phyloP scores from a whole-genome alignment of 2,329 filamentous ascomycete species.

The Ustilaginoidea virens region DNA sequence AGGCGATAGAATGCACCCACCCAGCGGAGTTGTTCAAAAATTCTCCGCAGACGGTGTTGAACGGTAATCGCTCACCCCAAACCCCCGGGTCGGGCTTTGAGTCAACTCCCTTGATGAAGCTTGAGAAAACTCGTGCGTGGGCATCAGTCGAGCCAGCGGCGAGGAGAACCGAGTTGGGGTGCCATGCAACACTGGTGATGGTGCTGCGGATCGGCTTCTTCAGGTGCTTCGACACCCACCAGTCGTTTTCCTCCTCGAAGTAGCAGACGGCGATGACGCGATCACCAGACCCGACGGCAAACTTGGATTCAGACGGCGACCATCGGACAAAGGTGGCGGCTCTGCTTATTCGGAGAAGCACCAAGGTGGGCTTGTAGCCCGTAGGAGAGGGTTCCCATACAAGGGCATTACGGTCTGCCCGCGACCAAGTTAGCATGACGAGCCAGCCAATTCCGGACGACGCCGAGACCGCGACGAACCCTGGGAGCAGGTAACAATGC shows the following conservation, averaged over 20 bases:
- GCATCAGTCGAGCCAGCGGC: slow-evolving; percentile 95
- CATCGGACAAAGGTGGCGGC: slow-evolving; percentile 94
- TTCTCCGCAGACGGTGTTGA: slow-evolving; percentile 97
- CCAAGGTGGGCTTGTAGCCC: slow-evolving; percentile 93
- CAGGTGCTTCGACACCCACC: slow-evolving; percentile 99
- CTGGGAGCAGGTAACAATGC: slow-evolving; percentile 96
- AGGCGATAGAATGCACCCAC: slow-evolving; percentile 88
- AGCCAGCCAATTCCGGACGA: too few relatives aligned
- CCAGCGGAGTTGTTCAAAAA: slow-evolving; percentile 91
- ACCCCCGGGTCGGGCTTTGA: slow-evolving; percentile 68
- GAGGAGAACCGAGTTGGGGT: slow-evolving; percentile 90
- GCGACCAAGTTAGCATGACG: too few relatives aligned
- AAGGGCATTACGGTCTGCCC: slow-evolving; percentile 80
- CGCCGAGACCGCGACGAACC: too few relatives aligned
- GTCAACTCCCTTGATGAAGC: slow-evolving; percentile 93
- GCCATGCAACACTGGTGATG: slow-evolving; percentile 89
- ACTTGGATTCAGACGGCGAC: slow-evolving; percentile 94
- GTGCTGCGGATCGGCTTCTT: slow-evolving; percentile 98
- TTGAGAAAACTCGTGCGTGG: slow-evolving; percentile 85
- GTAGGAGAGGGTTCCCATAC: slow-evolving; percentile 91
- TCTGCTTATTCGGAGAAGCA: slow-evolving; percentile 90
- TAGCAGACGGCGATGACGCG: slow-evolving; percentile 94
- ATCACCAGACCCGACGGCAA: slow-evolving; percentile 91
- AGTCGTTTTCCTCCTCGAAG: slow-evolving; percentile 98
- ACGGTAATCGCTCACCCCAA: slow-evolving; percentile 91